A percentile compares a stretch with the other conserved stretches of the same genome.
Evolutionary conservation across 768 basidiomycete genomes (phyloP).

Genomic region (Suillus cothurnatus): DNA sequence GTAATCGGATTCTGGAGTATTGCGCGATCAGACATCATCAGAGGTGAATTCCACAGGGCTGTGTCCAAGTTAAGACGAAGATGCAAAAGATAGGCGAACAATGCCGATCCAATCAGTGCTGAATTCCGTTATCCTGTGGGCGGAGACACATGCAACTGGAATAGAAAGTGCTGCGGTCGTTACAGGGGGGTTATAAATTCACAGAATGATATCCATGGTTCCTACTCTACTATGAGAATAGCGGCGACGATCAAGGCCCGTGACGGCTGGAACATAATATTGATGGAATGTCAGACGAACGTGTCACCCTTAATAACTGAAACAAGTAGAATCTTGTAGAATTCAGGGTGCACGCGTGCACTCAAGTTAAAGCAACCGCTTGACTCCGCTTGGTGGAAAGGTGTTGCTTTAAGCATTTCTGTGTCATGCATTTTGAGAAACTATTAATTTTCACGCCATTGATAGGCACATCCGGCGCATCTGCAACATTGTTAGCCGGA

Average conservation of each 20-base stretch:
- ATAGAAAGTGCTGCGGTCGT: background rate
- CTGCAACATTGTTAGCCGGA: conserved; percentile 33
- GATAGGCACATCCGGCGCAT: conserved; percentile 64
- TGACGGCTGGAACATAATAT: background rate
- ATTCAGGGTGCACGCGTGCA: background rate
- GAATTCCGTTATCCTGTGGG: background rate
- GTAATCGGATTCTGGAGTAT: background rate
- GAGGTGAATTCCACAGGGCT: background rate
- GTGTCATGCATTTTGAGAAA: background rate
- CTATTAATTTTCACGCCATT: conserved; percentile 68
- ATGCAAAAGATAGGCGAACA: conserved; percentile 4
- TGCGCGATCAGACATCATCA: background rate
- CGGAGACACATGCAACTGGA: background rate
- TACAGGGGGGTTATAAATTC: no score
- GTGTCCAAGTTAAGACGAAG: conserved; percentile 9
- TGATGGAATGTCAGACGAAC: background rate
- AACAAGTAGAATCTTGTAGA: background rate
- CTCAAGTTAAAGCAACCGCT: background rate
- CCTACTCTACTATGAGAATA: background rate
- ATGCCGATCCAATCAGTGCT: conserved; percentile 1
- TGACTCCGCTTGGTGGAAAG: no score
- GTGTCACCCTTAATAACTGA: conserved; percentile 1
- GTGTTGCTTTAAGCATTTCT: background rate
- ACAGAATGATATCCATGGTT: background rate
- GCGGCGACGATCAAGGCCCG: background rate